These are phyloP conservation scores for Hericium erinaceus DNA, from an alignment of 768 basidiomycete species.

Conservation along the genomic window DNA sequence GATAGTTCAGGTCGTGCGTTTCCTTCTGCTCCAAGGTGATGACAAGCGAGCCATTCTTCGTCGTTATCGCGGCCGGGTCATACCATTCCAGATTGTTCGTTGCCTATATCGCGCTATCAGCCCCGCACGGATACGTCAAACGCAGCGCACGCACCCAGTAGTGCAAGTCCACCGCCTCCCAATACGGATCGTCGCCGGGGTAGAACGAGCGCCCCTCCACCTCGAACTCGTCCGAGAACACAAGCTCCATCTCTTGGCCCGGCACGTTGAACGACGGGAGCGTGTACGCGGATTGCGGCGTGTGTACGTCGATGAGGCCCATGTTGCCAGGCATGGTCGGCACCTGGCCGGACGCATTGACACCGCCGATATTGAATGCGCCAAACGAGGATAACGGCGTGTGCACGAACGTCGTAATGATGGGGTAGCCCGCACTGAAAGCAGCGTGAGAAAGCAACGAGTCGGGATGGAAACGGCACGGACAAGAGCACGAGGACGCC, in stretches of 20 bases:
- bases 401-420: slow-evolving; percentile 10
- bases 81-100: slow-evolving; percentile 61
- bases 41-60: slow-evolving; percentile 62
- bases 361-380: slow-evolving; percentile 37
- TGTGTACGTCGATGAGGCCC: slow-evolving; percentile 34
- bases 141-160: slow-evolving; percentile 50
- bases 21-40: slow-evolving; percentile 60
- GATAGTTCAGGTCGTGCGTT: slow-evolving; percentile 65
- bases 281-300: slow-evolving; percentile 36
- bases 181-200: slow-evolving; percentile 79
- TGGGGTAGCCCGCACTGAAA: slow-evolving; percentile 15
- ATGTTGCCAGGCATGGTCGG: slow-evolving; percentile 22
- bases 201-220: slow-evolving; percentile 72
- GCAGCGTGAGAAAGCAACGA: background rate
- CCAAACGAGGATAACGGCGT: background rate
- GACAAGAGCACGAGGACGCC: slow-evolving; percentile 5
- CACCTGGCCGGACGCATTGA: slow-evolving; percentile 39
- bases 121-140: background rate
- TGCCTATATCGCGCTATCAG: slow-evolving; percentile 1
- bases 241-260: slow-evolving; percentile 45
- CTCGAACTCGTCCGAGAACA: slow-evolving; percentile 89
- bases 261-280: slow-evolving; percentile 41
- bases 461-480: slow-evolving; percentile 20
- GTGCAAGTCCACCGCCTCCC: slow-evolving; percentile 77
- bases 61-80: slow-evolving; percentile 70